These are phyloP conservation scores for Balakata baccata DNA, from an alignment of 345 rosid genomes.

Conservation along the genomic window DNA sequence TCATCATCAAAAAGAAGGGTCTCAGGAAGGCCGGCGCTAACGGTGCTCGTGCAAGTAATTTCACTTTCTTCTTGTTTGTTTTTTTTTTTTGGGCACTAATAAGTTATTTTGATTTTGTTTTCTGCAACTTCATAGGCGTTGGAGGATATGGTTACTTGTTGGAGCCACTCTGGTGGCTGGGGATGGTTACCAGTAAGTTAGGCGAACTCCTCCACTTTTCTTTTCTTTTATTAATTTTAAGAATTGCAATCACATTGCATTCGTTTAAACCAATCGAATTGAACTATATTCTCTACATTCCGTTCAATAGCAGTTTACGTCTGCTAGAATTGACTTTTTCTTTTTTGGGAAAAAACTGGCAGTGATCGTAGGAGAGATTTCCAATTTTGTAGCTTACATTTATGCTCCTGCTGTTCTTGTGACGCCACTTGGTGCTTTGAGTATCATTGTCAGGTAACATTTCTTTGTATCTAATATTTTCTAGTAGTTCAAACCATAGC, in stretches of 20 bases:
- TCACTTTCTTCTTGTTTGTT: not conserved
- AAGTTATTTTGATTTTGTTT: not conserved
- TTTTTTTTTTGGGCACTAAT: not conserved
- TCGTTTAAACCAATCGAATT: not conserved
- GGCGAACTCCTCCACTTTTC: not conserved
- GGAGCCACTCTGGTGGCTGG: conserved; percentile 88
- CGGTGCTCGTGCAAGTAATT: conserved; percentile 64
- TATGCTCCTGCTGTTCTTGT: conserved; percentile 84
- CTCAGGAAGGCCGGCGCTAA: conserved; percentile 55
- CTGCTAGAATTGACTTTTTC: not conserved
- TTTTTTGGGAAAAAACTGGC: conserved; percentile 4
- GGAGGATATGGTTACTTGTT: conserved; percentile 77
- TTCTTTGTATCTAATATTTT: not conserved
- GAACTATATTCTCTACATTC: not conserved
- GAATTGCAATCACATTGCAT: not conserved
- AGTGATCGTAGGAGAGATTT: conserved; percentile 77
- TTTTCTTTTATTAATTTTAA: not conserved
- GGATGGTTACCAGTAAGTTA: conserved; percentile 69
- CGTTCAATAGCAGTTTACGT: not conserved
- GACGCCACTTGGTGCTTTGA: conserved; percentile 71
- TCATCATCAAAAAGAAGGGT: conserved; percentile 83
- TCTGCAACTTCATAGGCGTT: conserved; percentile 34
- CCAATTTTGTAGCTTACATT: conserved; percentile 64
- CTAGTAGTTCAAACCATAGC: not conserved
- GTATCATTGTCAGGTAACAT: conserved; percentile 66